Conservation (phyloP, 345 rosid species). For the Microcos paniculata region DNA sequence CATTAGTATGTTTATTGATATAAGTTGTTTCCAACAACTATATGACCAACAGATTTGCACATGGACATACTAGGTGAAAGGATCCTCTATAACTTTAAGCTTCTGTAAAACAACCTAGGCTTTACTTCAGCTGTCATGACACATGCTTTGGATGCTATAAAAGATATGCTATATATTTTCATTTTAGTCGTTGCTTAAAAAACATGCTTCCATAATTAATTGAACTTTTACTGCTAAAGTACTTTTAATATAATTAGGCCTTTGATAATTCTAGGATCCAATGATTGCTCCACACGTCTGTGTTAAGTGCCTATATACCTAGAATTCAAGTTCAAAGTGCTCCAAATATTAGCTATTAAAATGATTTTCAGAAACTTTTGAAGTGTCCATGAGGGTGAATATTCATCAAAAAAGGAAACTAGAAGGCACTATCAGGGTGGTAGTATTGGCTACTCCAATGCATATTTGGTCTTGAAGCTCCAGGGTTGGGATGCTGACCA, state of each 20-base stretch:
- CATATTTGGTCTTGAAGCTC: conserved; percentile 85
- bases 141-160: not conserved
- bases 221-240: too few relatives aligned
- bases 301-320: too few relatives aligned
- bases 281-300: too few relatives aligned
- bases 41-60: not conserved
- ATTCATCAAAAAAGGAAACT: conserved; percentile 76
- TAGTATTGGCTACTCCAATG: conserved; percentile 64
- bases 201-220: too few relatives aligned
- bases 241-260: too few relatives aligned
- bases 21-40: not conserved
- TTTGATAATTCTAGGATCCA: too few relatives aligned
- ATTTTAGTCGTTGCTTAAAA: too few relatives aligned
- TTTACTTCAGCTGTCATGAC: not conserved
- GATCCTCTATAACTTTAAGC: too few relatives aligned
- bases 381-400: conserved; percentile 47
- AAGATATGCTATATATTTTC: too few relatives aligned
- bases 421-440: conserved; percentile 50
- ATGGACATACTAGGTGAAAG: not conserved
- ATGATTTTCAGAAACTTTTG: not conserved
- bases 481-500: conserved; percentile 78
- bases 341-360: not conserved
- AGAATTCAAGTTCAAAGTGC: not conserved
- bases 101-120: too few relatives aligned
- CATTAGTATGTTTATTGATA: not conserved